Evolutionary conservation across 2,329 filamentous ascomycete genomes (phyloP), one percentile per base, ranked within the genome.

Genomic region (Epichloe baconii): DNA sequence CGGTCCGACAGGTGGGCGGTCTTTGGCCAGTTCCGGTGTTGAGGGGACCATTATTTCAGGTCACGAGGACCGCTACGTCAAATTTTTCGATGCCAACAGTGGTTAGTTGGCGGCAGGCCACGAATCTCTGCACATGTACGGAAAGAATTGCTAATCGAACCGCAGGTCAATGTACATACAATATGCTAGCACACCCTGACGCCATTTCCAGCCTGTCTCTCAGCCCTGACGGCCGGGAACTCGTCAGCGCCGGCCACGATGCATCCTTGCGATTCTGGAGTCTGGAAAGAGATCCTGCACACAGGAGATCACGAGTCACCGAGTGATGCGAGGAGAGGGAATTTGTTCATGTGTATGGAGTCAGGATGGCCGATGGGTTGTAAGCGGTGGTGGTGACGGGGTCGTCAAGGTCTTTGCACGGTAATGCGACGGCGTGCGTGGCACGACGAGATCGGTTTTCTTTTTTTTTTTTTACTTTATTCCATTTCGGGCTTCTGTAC

Each of bases 71-170:
- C 83, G 87, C 59, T 96, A 89, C 62, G 89, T 98, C 59, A 79
- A 91, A 58, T 95, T 98, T 76, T 98, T 95, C 66, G 93, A 98
- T 74, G 93, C 93, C 56, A 97, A 98, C 65, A 95, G 88, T 70
- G 93, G 93, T 97, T 85, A 69, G 87, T 80, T 19, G 23, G 26
- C 43, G 17, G 38, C 44, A 34, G 44, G 4, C 15, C 12, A 37
- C 17, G 21, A n/a, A 15, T 8, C 5, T 11, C 41, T 11, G 5
- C 14, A 11, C 26, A 6, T n/a, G 7, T n/a, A 14, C 43, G 12
- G 5, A n/a, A 34, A 34, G 11, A 36, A 8, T 36, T 7, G 36
- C 45, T n/a, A 44, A 37, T 2, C 31, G 31, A 10, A 10, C 23
- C 10, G n/a, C 57, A 97, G 93, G 93, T 52, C 93, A 98, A 88